Evolutionary conservation across 805 yeast genomes (phyloP).

Genomic region (Zygotorulaspora chibaensis): DNA sequence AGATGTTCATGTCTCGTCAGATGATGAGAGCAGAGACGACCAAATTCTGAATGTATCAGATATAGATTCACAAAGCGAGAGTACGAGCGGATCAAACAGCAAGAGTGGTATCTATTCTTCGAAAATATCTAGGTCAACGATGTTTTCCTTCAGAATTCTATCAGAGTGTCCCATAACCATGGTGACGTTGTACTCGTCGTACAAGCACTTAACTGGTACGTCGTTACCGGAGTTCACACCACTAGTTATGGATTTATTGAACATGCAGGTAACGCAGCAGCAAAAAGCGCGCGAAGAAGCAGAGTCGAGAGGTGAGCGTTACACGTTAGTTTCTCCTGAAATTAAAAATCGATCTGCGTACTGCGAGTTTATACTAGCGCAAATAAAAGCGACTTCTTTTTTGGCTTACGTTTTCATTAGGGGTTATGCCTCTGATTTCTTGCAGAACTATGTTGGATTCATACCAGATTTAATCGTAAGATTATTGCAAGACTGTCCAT

Average conservation of each 20-base stretch:
- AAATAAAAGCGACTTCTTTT: conserved; percentile 93
- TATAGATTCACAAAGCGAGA: conserved; percentile 4
- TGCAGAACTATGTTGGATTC: conserved; percentile 50
- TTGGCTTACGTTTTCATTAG: conserved; percentile 88
- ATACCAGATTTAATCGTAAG: conserved; percentile 88
- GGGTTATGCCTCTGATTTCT: conserved; percentile 65
- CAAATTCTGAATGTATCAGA: conserved; percentile 10
- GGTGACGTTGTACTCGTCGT: conserved; percentile 86
- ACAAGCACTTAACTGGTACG: conserved; percentile 66
- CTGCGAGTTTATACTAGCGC: conserved; percentile 86
- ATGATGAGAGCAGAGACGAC: conserved; percentile 13
- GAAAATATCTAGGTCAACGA: conserved; percentile 58
- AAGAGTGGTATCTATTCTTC: conserved; percentile 19
- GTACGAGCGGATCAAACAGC: conserved; percentile 1
- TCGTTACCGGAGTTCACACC: conserved; percentile 79
- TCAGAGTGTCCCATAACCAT: conserved; percentile 97
- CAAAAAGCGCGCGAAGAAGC: conserved; percentile 56
- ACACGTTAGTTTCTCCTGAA: conserved; percentile 68
- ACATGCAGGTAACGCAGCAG: conserved; percentile 80
- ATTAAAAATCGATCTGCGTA: conserved; percentile 74
- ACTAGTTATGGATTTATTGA: conserved; percentile 66
- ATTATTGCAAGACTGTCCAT: conserved; percentile 89
- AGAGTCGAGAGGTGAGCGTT: conserved; percentile 51
- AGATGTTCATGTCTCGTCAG: conserved; percentile 12
- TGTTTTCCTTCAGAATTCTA: conserved; percentile 81